These are phyloP conservation scores for Vaccinium macrocarpon DNA, from an alignment of 148 eudicot genomes.

Conservation along the genomic window DNA sequence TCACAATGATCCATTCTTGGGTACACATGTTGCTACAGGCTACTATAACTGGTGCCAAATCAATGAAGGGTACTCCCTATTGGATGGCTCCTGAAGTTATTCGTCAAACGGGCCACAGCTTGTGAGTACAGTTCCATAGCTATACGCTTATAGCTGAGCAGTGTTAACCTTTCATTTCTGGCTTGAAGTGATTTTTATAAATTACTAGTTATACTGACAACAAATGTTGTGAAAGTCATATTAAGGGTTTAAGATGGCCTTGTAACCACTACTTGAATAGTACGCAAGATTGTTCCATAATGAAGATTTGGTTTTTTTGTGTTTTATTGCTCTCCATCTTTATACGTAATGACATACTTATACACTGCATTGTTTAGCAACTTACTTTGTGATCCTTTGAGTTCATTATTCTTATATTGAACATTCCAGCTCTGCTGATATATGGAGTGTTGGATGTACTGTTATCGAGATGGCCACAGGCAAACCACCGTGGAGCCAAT, in stretches of 20 bases:
- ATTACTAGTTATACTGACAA: background rate
- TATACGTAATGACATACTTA: background rate
- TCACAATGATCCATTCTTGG: constrained; percentile 1
- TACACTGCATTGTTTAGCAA: background rate
- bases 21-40: constrained; percentile 44
- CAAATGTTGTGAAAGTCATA: background rate
- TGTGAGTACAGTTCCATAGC: constrained; percentile 45
- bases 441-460: constrained; percentile 99
- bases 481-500: constrained; percentile 98
- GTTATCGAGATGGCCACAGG: constrained; percentile 99
- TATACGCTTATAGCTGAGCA: constrained; percentile 13
- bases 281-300: background rate
- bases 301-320: background rate
- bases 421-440: constrained; percentile 82
- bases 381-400: background rate
- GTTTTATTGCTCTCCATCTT: background rate
- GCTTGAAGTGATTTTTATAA: constrained; percentile 10
- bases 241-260: background rate
- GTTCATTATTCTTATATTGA: constrained; percentile 10
- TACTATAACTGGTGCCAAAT: constrained; percentile 93
- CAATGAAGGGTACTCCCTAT: constrained; percentile 99
- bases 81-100: constrained; percentile 99
- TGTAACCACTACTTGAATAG: background rate
- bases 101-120: constrained; percentile 89
- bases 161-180: background rate